Conservation (phyloP, 2,329 filamentous ascomycete genomes). For the Coniochaeta ligniaria region DNA sequence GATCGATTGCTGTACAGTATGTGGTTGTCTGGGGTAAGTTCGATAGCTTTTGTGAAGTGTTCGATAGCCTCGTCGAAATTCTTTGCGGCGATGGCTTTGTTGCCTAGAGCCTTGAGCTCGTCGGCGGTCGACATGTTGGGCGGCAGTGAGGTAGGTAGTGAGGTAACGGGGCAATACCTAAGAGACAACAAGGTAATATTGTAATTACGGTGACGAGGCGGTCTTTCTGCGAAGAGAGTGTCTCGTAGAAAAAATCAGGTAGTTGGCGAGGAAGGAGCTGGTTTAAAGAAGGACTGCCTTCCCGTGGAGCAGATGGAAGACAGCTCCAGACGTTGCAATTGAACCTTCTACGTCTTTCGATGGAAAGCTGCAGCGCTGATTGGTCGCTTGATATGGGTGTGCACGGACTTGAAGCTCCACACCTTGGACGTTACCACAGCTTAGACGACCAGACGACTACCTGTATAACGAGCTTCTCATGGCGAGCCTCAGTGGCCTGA, state of each 20-base stretch:
- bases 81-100: conserved; percentile 97
- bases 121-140: conserved; percentile 52
- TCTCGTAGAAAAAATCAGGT: not conserved
- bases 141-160: not conserved
- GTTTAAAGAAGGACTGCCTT: not conserved
- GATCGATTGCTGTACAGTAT: conserved; percentile 98
- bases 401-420: no score
- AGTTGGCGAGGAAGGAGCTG: not conserved
- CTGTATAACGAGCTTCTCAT: no score
- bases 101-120: conserved; percentile 93
- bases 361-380: not conserved
- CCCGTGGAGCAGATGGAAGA: not conserved
- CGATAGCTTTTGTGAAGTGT: conserved; percentile 92
- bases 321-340: not conserved
- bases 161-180: no score
- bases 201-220: not conserved
- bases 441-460: no score
- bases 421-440: no score
- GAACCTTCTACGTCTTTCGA: conserved; percentile 1
- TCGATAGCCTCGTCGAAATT: conserved; percentile 92
- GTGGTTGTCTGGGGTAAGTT: conserved; percentile 80
- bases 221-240: not conserved
- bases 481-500: no score
- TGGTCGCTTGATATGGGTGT: not conserved
- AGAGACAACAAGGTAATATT: not conserved